A percentile compares a stretch with the other conserved stretches of the same genome.
Evolutionary conservation across 2,329 filamentous ascomycete genomes (phyloP).

Genomic region (Colletotrichum tofieldiae): DNA sequence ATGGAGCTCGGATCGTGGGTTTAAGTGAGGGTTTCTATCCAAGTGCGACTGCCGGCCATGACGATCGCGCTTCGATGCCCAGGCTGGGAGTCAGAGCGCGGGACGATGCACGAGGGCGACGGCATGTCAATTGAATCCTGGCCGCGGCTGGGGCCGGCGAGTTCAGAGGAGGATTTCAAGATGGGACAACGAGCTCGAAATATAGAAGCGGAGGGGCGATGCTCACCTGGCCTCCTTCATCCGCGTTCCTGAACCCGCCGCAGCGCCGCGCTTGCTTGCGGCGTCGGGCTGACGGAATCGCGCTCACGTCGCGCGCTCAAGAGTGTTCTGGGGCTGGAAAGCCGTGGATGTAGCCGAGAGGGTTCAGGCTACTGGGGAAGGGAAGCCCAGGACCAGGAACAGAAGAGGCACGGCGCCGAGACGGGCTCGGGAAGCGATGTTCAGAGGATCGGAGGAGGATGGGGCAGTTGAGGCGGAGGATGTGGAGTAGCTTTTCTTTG

Average conservation of each 20-base stretch:
- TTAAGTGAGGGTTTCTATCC: neutral
- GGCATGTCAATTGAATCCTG: neutral
- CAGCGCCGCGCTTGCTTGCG: constrained; percentile 10
- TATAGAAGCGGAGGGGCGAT: constrained; percentile 21
- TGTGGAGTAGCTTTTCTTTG: neutral
- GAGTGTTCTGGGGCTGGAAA: neutral
- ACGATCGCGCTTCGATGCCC: neutral
- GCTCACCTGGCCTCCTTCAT: constrained; percentile 6
- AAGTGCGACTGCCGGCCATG: neutral
- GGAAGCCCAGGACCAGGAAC: too few relatives aligned
- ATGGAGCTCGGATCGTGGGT: neutral
- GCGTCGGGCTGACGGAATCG: neutral
- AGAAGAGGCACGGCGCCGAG: neutral
- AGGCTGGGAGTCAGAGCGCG: neutral
- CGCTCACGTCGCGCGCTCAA: neutral
- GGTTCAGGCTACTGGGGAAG: neutral
- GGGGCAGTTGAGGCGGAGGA: neutral
- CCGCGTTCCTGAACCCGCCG: neutral
- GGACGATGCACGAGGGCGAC: neutral
- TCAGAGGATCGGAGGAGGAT: neutral
- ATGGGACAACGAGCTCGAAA: neutral
- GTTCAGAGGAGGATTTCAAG: neutral
- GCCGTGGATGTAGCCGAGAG: neutral
- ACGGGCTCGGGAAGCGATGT: neutral
- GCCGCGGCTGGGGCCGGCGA: neutral